Evolutionary conservation across 2,329 filamentous ascomycete species (phyloP).

Genomic region (Apiospora aurea): DNA sequence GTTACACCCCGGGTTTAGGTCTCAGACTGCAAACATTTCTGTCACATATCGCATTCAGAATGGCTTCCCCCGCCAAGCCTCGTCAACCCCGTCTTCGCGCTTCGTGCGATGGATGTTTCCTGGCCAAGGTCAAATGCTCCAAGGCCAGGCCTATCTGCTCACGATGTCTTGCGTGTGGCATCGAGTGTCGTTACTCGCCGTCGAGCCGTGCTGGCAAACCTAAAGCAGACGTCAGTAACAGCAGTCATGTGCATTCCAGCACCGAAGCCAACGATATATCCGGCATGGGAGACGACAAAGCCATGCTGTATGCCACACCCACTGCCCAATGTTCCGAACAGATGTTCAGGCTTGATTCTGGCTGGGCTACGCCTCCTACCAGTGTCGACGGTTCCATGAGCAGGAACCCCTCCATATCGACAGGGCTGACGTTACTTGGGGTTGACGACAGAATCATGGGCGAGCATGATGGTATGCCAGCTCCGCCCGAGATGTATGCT

Average conservation of each 20-base stretch:
- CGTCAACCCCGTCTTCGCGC: slow-evolving; percentile 52
- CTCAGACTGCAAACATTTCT: slow-evolving; percentile 6
- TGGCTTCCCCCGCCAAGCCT: slow-evolving; percentile 41
- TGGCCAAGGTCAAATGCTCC: slow-evolving; percentile 64
- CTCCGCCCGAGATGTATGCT: slow-evolving; percentile 45
- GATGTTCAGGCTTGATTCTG: slow-evolving; percentile 47
- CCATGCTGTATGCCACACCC: slow-evolving; percentile 40
- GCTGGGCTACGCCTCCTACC: slow-evolving; percentile 48
- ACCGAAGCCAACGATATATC: slow-evolving; percentile 36
- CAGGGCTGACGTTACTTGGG: slow-evolving; percentile 42
- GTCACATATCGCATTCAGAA: slow-evolving; percentile 23
- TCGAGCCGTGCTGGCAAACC: slow-evolving; percentile 59
- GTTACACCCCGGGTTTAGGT: slow-evolving; percentile 29
- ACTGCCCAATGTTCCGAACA: slow-evolving; percentile 37
- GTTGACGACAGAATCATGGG: slow-evolving; percentile 39
- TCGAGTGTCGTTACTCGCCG: slow-evolving; percentile 59
- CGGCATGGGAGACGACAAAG: slow-evolving; percentile 38
- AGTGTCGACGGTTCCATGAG: slow-evolving; percentile 45
- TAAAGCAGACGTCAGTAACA: slow-evolving; percentile 45
- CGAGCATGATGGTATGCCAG: slow-evolving; percentile 37
- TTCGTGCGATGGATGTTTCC: slow-evolving; percentile 62
- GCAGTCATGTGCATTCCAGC: slow-evolving; percentile 27
- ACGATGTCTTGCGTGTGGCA: slow-evolving; percentile 57
- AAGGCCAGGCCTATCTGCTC: slow-evolving; percentile 60
- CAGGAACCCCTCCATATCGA: slow-evolving; percentile 44